Conservation (phyloP, 306 rosid species). For the Biancaea sappan region DNA sequence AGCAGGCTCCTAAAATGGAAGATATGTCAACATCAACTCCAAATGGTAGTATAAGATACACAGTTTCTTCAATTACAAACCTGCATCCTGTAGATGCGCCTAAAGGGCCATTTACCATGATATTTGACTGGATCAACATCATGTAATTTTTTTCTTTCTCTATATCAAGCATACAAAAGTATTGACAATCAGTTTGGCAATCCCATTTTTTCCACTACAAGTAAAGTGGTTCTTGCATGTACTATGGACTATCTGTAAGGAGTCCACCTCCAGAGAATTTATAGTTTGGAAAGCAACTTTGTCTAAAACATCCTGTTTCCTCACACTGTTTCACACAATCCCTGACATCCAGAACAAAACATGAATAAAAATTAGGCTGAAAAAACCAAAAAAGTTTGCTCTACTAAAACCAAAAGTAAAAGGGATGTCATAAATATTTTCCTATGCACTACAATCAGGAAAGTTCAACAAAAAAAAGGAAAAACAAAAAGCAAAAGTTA, state of each 20-base stretch:
- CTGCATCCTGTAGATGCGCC: slow-evolving; percentile 72
- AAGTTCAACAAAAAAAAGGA: not conserved
- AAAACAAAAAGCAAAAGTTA: not conserved
- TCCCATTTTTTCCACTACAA: slow-evolving; percentile 66
- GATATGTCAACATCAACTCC: slow-evolving; percentile 32
- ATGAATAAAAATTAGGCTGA: slow-evolving; percentile 7
- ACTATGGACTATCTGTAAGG: slow-evolving; percentile 45
- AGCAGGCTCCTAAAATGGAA: slow-evolving; percentile 67
- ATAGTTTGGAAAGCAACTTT: slow-evolving; percentile 66
- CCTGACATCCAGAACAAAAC: slow-evolving; percentile 40
- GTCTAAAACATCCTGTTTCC: slow-evolving; percentile 61
- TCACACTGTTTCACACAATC: slow-evolving; percentile 64
- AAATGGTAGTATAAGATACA: slow-evolving; percentile 14
- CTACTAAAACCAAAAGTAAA: not conserved
- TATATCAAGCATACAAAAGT: slow-evolving; percentile 70
- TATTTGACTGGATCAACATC: slow-evolving; percentile 59
- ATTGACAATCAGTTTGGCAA: slow-evolving; percentile 67
- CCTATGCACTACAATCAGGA: not conserved
- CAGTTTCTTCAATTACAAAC: slow-evolving; percentile 44
- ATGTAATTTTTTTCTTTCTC: slow-evolving; percentile 59
- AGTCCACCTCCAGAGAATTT: slow-evolving; percentile 48
- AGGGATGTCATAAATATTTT: not conserved
- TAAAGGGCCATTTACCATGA: slow-evolving; percentile 86
- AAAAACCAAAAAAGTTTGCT: not conserved
- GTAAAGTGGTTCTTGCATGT: slow-evolving; percentile 61